Conservation (phyloP, 441 rosid species). For the Euphorbia corollata region DNA sequence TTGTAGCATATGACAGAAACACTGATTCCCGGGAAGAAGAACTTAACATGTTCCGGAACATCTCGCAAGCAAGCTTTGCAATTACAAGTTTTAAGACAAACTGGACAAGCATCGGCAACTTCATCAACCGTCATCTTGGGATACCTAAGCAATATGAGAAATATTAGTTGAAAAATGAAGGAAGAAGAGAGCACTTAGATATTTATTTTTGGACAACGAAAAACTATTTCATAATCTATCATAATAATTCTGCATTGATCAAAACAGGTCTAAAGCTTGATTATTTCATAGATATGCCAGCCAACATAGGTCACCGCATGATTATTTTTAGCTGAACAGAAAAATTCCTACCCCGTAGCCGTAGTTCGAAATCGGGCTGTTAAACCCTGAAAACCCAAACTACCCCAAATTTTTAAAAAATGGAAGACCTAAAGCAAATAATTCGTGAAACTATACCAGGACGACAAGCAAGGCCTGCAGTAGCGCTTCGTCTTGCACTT, state of each 20-base stretch:
- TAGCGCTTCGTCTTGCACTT: constrained; percentile 49
- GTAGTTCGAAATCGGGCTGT: neutral
- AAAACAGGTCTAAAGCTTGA: neutral
- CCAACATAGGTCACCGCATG: neutral
- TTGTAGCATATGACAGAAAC: constrained; percentile 8
- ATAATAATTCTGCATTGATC: neutral
- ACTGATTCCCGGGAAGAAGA: neutral
- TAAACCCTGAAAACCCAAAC: neutral
- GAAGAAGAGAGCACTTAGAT: neutral
- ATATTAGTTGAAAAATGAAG: neutral
- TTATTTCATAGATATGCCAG: neutral
- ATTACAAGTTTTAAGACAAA: constrained; percentile 50
- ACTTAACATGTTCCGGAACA: constrained; percentile 25
- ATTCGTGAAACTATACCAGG: constrained; percentile 37
- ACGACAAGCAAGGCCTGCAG: constrained; percentile 43
- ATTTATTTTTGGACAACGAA: too few species aligned
- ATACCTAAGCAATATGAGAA: constrained; percentile 35
- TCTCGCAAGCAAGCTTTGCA: constrained; percentile 62
- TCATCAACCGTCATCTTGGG: constrained; percentile 45
- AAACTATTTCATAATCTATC: neutral
- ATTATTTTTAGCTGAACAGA: neutral
- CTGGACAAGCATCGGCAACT: constrained; percentile 45
- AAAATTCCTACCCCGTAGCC: neutral
- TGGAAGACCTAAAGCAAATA: neutral
- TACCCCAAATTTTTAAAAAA: neutral